These are phyloP conservation scores for Clonostachys solani DNA, from an alignment of 2,329 filamentous ascomycete species.

Conservation along the genomic window DNA sequence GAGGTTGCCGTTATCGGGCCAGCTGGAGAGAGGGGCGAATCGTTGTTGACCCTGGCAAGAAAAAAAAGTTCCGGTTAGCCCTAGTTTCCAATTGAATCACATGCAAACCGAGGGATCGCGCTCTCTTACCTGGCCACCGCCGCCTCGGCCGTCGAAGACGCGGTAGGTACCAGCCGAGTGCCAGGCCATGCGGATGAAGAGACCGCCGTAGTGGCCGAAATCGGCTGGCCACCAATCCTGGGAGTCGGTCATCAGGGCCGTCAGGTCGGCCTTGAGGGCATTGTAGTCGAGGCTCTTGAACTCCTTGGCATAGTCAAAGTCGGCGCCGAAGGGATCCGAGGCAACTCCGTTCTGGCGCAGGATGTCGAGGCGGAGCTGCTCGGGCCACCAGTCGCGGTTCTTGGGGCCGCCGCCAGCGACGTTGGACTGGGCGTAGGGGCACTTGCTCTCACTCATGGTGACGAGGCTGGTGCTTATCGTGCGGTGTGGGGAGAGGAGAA, in stretches of 20 bases:
- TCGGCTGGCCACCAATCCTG: constrained; percentile 82
- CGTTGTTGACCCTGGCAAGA: constrained; percentile 60
- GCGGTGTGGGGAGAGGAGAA: no score
- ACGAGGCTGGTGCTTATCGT: background rate
- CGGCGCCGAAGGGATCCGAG: constrained; percentile 59
- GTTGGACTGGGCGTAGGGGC: constrained; percentile 26
- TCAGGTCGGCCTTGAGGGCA: constrained; percentile 69
- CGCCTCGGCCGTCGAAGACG: constrained; percentile 69
- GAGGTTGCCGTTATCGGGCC: constrained; percentile 74
- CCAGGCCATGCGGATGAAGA: constrained; percentile 80
- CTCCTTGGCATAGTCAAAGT: constrained; percentile 68
- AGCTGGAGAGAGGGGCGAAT: constrained; percentile 75
- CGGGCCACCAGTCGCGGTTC: constrained; percentile 73
- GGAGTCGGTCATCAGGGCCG: constrained; percentile 70
- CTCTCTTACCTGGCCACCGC: constrained; percentile 50
- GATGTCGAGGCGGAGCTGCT: constrained; percentile 62
- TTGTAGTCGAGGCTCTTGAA: constrained; percentile 66
- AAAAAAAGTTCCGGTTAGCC: background rate
- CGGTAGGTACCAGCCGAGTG: constrained; percentile 78
- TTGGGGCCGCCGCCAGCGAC: constrained; percentile 59
- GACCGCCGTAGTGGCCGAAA: constrained; percentile 75
- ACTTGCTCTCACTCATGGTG: constrained; percentile 20
- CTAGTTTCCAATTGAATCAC: background rate
- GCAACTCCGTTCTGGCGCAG: constrained; percentile 65
- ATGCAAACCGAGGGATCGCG: background rate